Evolutionary conservation across 23 red algal genomes (phyloP), one percentile per base, ranked within the genome.

Genomic region (Gracilaria domingensis): DNA sequence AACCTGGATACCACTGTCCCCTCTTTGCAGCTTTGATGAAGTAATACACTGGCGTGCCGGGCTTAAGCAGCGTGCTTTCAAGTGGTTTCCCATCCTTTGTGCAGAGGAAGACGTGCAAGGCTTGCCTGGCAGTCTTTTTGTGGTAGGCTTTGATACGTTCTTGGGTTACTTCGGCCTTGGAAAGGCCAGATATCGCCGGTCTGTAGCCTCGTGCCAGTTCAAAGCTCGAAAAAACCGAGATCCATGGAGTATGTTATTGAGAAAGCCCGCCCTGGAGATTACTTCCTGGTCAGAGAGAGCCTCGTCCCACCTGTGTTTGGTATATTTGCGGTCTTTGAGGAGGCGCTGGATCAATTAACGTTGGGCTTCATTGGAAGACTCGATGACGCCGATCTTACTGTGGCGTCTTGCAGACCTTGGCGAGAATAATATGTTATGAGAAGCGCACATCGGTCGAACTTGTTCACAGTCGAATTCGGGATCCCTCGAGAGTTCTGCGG

Each of bases 171-270:
- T 23, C 5, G 6, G 16, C 44, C 20, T 86, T 32, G 0, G 66
- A 65, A 7, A 86, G 48, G 2, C 36, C 38, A 21, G 42, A 53
- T 4, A 86, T 4, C 11, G 83, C 38, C 21, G 50, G 64, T 11
- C 34, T 74, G 83, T 86, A 75, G 5, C 64, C 47, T 50, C 45
- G 23, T 24, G 64, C 66, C 4, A 86, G 83, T 75, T 86, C 64
- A 40, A 86, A 86, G 20, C 64, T 86, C 12, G 38, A 50, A 86
- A 21, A 0, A 86, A 34, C 65, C 56, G 51, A 8, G 40, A 71
- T 18, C 64, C 0, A 8, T 37, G 66, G 4, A 75, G 65, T 0
- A 86, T 11, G 66, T 86, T 86, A 0, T 71, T 56, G 2, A 86
- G 9, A 24, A 71, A 57, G 17, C 11, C 45, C 12, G 65, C 66